Base-by-base conservation (phyloP, 306 rosid species). In the Citrullus colocynthis region DNA sequence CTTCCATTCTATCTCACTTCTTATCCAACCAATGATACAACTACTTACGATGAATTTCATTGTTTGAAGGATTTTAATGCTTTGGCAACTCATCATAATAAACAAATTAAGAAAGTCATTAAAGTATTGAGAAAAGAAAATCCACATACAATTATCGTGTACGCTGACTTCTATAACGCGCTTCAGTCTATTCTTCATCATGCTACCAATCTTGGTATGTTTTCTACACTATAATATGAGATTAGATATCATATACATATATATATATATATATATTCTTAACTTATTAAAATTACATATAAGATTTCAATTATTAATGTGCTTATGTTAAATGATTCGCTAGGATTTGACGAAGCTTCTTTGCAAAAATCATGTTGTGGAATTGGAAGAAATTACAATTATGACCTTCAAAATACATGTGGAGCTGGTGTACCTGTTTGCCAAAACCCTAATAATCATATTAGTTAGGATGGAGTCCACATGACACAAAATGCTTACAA, bases 341-440 rank as follows among this genome's bases (percentile, higher is more conserved):
- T 45, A 67, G 77, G 81, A 2, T 79, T 67, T 39, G 81, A 79
- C 20, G 69, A 62, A 7, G 34, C 37, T 6, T 79, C 77, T 10
- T 32, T 67, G 45, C 81, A 79, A 79, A 79, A 79, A 34, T 58
- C 82, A 41, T 79, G 82, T 12, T 71, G 82, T 70, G 82, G 78
- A 9, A 39, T 28, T 51, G 81, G 81, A 55, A 72, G 78, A 8
- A 48, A 58, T 21, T 70, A 79, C 18, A 14, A 58, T 2, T 79
- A 71, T 39, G 32, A 45, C 45, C 58, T 30, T 1, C 7, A 14
- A 9, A 42, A 72, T n/a, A 45, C 8, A n/a, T 70, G 78, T 13
- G 82, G 78, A 28, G 34, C 44, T 2, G 62, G 51, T 39, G 61
- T 44, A 17, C 73, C 71, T 32, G 78, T 72, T 58, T 79, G 82